These are phyloP conservation scores for Graphiopsis chlorocephala DNA, from an alignment of 2,329 filamentous ascomycete genomes.

Conservation along the genomic window DNA sequence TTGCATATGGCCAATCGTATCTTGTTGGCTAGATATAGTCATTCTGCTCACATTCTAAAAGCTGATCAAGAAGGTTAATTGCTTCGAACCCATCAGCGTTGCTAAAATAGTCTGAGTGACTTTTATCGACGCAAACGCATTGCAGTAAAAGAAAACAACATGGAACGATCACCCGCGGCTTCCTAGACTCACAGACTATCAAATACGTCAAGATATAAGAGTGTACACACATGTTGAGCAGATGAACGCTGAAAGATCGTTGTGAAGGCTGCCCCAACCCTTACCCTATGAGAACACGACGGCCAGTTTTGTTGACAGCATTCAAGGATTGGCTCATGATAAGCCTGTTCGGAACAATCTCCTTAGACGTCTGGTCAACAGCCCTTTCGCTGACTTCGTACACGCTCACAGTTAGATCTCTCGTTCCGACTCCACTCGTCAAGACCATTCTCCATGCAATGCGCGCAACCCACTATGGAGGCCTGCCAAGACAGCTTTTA, in stretches of 20 bases:
- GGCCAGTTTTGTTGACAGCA: neutral
- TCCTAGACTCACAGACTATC: neutral
- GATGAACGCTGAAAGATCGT: neutral
- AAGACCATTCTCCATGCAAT: too few species aligned
- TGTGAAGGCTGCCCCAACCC: neutral
- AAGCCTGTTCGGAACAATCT: neutral
- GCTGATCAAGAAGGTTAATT: too few species aligned
- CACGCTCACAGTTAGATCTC: neutral
- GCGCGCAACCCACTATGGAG: too few species aligned
- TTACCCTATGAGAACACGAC: neutral
- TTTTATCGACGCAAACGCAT: neutral
- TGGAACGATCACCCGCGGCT: neutral
- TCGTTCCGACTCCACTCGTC: too few species aligned
- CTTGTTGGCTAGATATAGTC: neutral
- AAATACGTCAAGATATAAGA: neutral
- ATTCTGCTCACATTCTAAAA: neutral
- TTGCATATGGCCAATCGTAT: neutral
- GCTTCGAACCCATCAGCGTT: neutral
- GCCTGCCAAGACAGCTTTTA: too few species aligned
- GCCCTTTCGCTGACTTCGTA: neutral
- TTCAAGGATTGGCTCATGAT: neutral
- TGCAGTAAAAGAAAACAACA: neutral
- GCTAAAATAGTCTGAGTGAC: neutral
- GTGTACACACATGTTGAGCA: neutral
- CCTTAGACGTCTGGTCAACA: neutral